phyloP scores from a whole-genome alignment of 257 asterid genomes.

The Rehmannia glutinosa region DNA sequence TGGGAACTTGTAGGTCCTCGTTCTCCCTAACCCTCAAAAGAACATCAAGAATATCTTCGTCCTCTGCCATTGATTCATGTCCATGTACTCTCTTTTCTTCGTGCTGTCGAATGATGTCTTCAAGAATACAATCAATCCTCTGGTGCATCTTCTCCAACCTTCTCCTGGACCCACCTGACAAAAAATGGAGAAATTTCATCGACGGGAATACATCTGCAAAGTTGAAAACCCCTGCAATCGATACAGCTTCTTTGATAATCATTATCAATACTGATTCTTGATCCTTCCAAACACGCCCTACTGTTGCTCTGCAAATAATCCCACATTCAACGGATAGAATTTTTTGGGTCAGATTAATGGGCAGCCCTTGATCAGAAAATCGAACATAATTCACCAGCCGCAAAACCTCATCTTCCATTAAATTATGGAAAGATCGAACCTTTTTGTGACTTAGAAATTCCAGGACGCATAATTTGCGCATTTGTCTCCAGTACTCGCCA shows the following conservation, averaged over 20 bases:
- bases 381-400: neutral
- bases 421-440: conserved; percentile 6
- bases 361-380: neutral
- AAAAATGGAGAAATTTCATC: conserved; percentile 21
- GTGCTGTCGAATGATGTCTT: conserved; percentile 23
- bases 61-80: neutral
- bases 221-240: conserved; percentile 19
- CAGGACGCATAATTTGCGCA: conserved; percentile 24
- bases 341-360: neutral
- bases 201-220: conserved; percentile 25
- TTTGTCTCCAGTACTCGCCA: conserved; percentile 32
- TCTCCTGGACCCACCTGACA: conserved; percentile 17
- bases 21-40: conserved; percentile 16
- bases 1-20: conserved; percentile 17
- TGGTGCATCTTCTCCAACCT: conserved; percentile 18
- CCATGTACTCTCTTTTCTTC: conserved; percentile 2
- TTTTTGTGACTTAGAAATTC: conserved; percentile 20
- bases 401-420: conserved; percentile 23
- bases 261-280: conserved; percentile 13
- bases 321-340: neutral
- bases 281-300: conserved; percentile 14
- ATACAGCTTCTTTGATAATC: conserved; percentile 20
- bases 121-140: conserved; percentile 20
- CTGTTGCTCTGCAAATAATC: conserved; percentile 17
- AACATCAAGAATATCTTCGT: conserved; percentile 22